phyloP scores from a whole-genome alignment of 345 rosid species.

The Geranium brycei region DNA sequence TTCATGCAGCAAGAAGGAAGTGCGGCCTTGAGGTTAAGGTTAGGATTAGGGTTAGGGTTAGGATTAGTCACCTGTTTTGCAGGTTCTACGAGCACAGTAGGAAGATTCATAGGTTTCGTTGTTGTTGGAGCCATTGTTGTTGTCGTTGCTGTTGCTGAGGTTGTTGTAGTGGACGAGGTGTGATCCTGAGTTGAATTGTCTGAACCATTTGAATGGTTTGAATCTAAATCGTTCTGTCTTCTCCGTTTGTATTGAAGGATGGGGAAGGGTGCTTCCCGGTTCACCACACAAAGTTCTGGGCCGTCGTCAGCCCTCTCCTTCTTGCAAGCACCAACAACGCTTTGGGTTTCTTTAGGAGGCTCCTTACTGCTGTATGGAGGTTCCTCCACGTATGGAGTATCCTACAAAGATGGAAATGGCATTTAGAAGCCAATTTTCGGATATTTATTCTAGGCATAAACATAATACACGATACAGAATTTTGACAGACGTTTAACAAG shows the following conservation, averaged over 20 bases:
- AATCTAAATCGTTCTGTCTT: conserved; percentile 36
- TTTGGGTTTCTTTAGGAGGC: conserved; percentile 22
- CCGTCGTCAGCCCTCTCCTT: conserved; percentile 33
- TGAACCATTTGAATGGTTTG: conserved; percentile 30
- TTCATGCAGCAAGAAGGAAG: conserved; percentile 39
- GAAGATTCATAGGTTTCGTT: conserved; percentile 35
- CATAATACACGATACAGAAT: neutral
- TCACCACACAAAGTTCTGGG: conserved; percentile 34
- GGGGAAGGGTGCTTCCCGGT: conserved; percentile 50
- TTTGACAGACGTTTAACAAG: no score
- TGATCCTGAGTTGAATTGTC: conserved; percentile 55
- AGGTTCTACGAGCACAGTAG: conserved; percentile 17
- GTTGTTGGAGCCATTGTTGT: conserved; percentile 20
- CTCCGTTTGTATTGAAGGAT: conserved; percentile 64
- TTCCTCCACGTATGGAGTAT: conserved; percentile 12
- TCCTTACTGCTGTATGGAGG: conserved; percentile 15
- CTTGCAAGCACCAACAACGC: conserved; percentile 29
- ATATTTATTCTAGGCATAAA: neutral
- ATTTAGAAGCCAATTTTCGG: conserved; percentile 3
- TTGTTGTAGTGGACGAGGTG: conserved; percentile 55
- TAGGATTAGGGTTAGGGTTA: neutral
- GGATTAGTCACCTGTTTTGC: neutral
- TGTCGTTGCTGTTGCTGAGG: conserved; percentile 29
- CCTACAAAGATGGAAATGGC: conserved; percentile 23
- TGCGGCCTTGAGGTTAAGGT: conserved; percentile 20